These are phyloP conservation scores for Laguncularia racemosa DNA, from an alignment of 345 rosid species.

Conservation along the genomic window DNA sequence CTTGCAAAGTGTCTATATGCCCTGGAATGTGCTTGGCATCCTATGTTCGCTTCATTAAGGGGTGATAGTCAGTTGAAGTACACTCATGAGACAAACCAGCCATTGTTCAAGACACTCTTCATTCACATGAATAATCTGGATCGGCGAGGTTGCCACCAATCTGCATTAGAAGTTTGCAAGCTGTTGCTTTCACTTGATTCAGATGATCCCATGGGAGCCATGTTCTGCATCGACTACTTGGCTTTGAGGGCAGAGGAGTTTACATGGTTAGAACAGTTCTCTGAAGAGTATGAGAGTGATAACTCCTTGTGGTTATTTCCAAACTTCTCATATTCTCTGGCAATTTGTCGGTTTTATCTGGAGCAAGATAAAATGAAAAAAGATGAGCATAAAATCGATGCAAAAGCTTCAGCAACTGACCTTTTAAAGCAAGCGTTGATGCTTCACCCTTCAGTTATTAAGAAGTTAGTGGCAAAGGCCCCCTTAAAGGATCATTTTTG, in stretches of 20 bases:
- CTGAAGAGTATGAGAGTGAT: slow-evolving; percentile 64
- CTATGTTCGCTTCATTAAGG: slow-evolving; percentile 64
- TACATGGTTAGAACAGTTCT: slow-evolving; percentile 68
- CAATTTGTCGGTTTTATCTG: slow-evolving; percentile 65
- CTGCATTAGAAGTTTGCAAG: slow-evolving; percentile 89
- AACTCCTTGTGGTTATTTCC: slow-evolving; percentile 86
- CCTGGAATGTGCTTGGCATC: slow-evolving; percentile 87
- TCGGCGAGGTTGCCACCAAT: slow-evolving; percentile 84
- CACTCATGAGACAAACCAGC: slow-evolving; percentile 71
- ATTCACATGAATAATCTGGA: slow-evolving; percentile 86
- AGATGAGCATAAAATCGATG: slow-evolving; percentile 13
- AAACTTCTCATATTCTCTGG: slow-evolving; percentile 78
- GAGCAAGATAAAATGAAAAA: slow-evolving; percentile 43
- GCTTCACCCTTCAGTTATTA: slow-evolving; percentile 78
- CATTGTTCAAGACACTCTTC: slow-evolving; percentile 65
- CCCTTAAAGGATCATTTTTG: slow-evolving; percentile 79
- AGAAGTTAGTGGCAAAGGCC: slow-evolving; percentile 65
- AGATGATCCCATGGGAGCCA: slow-evolving; percentile 80
- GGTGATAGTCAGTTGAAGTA: slow-evolving; percentile 70
- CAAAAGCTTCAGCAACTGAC: slow-evolving; percentile 51
- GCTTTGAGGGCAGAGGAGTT: slow-evolving; percentile 82
- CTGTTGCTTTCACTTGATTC: slow-evolving; percentile 67
- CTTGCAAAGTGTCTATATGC: slow-evolving; percentile 74
- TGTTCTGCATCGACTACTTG: slow-evolving; percentile 87
- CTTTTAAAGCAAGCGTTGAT: slow-evolving; percentile 83